Evolutionary conservation across 2,329 filamentous ascomycete genomes (phyloP).

Genomic region (Aurifilum marmelostoma): DNA sequence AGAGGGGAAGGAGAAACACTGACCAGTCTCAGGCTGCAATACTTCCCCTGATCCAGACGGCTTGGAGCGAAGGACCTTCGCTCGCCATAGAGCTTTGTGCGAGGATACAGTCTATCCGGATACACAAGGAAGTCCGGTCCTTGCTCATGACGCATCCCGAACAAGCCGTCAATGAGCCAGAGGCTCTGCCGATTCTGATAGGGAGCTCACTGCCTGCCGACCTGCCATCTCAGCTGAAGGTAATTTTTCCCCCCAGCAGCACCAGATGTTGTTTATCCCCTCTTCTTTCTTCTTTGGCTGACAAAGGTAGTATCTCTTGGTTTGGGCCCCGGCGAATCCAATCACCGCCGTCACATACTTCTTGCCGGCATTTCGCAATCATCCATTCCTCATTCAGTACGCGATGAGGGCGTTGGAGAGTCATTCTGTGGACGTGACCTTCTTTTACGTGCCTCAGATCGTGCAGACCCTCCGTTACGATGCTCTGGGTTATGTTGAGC

Average conservation of each 20-base stretch:
- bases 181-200: conserved; percentile 81
- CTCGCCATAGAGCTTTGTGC: conserved; percentile 84
- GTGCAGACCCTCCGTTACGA: conserved; percentile 95
- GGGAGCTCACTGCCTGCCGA: conserved; percentile 77
- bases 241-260: conserved; percentile 39
- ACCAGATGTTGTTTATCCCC: conserved; percentile 25
- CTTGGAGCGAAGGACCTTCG: conserved; percentile 83
- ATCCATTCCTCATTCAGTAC: conserved; percentile 94
- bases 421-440: conserved; percentile 94
- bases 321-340: conserved; percentile 91
- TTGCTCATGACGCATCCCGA: conserved; percentile 82
- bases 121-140: conserved; percentile 77
- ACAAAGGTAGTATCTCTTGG: conserved; percentile 73
- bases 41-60: conserved; percentile 71
- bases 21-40: conserved; percentile 52
- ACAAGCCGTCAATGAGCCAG: conserved; percentile 78
- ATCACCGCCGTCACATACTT: conserved; percentile 94
- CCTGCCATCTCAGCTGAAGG: conserved; percentile 83
- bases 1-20: conserved; percentile 16
- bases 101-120: conserved; percentile 75
- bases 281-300: conserved; percentile 30
- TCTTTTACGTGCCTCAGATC: conserved; percentile 98
- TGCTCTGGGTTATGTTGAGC: conserved; percentile 87
- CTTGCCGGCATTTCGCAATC: conserved; percentile 84
- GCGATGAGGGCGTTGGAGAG: conserved; percentile 93